Evolutionary conservation across 805 yeast species (phyloP).

Genomic region (Yarrowia sp.): DNA sequence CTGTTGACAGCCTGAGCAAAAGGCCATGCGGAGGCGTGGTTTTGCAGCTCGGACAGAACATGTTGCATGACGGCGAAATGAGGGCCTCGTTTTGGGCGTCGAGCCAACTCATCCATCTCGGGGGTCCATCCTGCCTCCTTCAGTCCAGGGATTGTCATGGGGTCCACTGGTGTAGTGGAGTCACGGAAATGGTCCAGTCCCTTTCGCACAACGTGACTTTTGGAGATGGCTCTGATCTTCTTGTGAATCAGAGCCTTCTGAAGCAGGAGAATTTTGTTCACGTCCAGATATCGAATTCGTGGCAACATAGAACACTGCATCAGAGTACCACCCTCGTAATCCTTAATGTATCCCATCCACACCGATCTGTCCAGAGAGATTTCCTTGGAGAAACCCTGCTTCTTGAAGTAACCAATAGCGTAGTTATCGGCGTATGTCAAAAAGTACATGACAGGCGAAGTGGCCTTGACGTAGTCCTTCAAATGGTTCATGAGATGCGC

Average conservation of each 20-base stretch:
- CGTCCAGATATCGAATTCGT: conserved; percentile 79
- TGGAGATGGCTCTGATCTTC: conserved; percentile 75
- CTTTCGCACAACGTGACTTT: conserved; percentile 75
- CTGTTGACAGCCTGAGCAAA: conserved; percentile 88
- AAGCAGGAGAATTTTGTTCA: conserved; percentile 75
- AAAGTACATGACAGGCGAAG: conserved; percentile 81
- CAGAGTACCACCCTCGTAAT: conserved; percentile 97
- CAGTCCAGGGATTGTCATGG: conserved; percentile 83
- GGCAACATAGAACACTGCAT: conserved; percentile 98
- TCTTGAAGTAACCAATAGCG: conserved; percentile 97
- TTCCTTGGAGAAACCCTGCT: conserved; percentile 97
- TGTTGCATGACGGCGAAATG: conserved; percentile 93
- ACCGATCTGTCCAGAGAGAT: conserved; percentile 76
- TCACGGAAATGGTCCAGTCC: conserved; percentile 50
- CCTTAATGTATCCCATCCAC: conserved; percentile 99
- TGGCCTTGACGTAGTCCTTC: conserved; percentile 89
- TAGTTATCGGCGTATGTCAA: conserved; percentile 97
- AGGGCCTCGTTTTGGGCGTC: conserved; percentile 90
- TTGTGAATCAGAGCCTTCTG: conserved; percentile 90
- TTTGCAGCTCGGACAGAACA: conserved; percentile 79
- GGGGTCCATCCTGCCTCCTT: conserved; percentile 97
- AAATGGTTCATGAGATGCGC: conserved; percentile 98
- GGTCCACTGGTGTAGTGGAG: conserved; percentile 49
- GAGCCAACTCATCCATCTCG: conserved; percentile 96
- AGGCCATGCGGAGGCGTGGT: conserved; percentile 98